A percentile compares a stretch with the other conserved stretches of the same genome.
Evolutionary conservation across 2,329 filamentous ascomycete genomes (phyloP).

Genomic region (Thielaviopsis musarum): DNA sequence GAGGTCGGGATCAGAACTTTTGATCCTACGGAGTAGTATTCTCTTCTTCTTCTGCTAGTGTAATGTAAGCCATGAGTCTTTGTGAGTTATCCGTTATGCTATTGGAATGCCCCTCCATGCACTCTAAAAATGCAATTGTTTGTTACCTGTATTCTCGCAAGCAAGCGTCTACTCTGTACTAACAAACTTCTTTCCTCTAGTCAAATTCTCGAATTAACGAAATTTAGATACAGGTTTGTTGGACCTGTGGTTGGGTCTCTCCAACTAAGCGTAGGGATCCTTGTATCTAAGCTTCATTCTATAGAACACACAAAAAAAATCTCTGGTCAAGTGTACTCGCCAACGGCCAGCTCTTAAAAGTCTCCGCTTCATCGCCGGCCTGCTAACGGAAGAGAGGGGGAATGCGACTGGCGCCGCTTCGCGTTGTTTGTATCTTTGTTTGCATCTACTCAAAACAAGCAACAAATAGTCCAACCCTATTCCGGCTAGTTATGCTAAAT

Average conservation of each 20-base stretch:
- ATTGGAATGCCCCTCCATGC: no score
- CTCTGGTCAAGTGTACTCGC: no score
- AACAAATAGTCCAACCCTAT: not conserved
- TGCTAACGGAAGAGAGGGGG: not conserved
- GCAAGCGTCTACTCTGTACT: no score
- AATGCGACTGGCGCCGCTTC: not conserved
- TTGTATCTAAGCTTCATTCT: not conserved
- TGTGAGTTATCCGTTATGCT: no score
- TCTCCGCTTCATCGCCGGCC: no score
- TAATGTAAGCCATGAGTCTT: no score
- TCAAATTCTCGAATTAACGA: not conserved
- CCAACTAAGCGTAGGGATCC: not conserved
- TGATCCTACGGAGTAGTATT: no score
- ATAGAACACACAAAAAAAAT: not conserved
- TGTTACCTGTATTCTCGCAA: no score
- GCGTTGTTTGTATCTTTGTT: not conserved
- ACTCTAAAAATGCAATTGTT: no score
- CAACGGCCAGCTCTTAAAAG: no score
- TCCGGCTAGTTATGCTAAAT: not conserved
- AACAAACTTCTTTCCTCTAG: not conserved
- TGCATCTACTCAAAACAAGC: not conserved
- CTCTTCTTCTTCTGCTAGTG: no score
- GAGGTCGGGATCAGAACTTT: no score
- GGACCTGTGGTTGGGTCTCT: not conserved
- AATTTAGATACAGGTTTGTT: not conserved